A percentile compares a stretch with the other conserved stretches of the same genome.
Evolutionary conservation across 768 basidiomycete species (phyloP).

Genomic region (Auricularia heimuer): DNA sequence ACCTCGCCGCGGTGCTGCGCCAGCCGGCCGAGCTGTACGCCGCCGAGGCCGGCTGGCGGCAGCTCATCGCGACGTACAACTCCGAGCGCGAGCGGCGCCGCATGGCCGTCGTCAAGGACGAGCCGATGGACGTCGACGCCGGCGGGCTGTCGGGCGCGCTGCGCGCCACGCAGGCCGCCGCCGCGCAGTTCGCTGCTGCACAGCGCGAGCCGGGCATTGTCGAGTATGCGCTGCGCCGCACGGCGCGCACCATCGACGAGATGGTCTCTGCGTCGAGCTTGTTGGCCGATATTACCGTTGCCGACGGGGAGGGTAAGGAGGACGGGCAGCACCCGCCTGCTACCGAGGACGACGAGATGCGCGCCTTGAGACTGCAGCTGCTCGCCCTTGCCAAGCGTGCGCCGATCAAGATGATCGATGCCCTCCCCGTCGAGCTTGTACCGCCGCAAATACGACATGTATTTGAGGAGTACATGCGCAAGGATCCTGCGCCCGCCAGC

Average conservation of each 20-base stretch:
- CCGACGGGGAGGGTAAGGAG: slow-evolving; percentile 13
- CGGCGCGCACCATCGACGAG: slow-evolving; percentile 41
- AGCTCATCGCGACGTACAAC: slow-evolving; percentile 12
- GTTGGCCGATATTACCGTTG: slow-evolving; percentile 9
- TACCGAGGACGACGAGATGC: slow-evolving; percentile 33
- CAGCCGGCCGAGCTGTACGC: slow-evolving; percentile 32
- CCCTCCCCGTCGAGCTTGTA: slow-evolving; percentile 52
- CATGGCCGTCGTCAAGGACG: not conserved
- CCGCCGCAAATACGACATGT: slow-evolving; percentile 45
- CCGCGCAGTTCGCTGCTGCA: slow-evolving; percentile 22
- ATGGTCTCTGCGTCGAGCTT: slow-evolving; percentile 16
- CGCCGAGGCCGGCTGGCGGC: slow-evolving; percentile 28
- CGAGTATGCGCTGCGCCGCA: slow-evolving; percentile 47
- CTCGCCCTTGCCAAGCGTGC: slow-evolving; percentile 71
- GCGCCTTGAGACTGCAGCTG: slow-evolving; percentile 59
- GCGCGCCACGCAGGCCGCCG: slow-evolving; percentile 8
- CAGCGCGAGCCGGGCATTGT: slow-evolving; percentile 35
- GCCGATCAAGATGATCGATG: slow-evolving; percentile 60
- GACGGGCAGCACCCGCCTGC: not conserved
- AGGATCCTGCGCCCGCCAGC: not conserved
- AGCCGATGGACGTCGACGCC: not conserved
- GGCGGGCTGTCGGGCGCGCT: not conserved
- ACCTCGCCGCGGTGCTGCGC: slow-evolving; percentile 34
- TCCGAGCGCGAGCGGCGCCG: slow-evolving; percentile 1
- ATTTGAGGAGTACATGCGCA: not conserved